Percentiles rank a stretch among this genome's conserved stretches.
Evolutionary conservation across 495 filamentous ascomycete genomes (phyloP).

Genomic region (Xeromyces bisporus): DNA sequence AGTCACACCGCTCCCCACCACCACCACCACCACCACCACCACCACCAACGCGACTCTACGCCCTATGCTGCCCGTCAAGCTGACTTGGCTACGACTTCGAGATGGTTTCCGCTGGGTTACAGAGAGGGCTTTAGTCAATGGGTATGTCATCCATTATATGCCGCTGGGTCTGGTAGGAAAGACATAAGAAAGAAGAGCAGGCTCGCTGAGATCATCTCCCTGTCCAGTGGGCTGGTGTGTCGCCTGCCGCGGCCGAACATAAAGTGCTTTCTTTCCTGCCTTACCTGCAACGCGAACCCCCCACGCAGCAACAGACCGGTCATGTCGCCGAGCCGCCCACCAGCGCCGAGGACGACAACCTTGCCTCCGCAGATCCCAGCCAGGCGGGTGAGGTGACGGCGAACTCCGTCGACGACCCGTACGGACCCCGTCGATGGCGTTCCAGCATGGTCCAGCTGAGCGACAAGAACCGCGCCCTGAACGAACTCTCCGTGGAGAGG

Average conservation of each 20-base stretch:
- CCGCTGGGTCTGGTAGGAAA: no score
- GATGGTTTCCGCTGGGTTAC: slow-evolving; percentile 72
- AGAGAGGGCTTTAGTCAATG: slow-evolving; percentile 86
- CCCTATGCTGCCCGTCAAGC: slow-evolving; percentile 22
- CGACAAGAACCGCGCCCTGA: slow-evolving; percentile 73
- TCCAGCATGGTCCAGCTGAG: slow-evolving; percentile 69
- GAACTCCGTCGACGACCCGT: slow-evolving; percentile 51
- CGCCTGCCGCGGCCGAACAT: slow-evolving; percentile 75
- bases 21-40: slow-evolving; percentile 13
- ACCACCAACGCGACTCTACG: slow-evolving; percentile 6
- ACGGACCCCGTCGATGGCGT: slow-evolving; percentile 73
- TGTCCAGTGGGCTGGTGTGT: slow-evolving; percentile 67
- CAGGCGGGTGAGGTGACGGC: slow-evolving; percentile 22
- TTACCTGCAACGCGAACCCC: slow-evolving; percentile 56
- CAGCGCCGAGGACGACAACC: slow-evolving; percentile 24
- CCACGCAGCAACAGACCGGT: slow-evolving; percentile 53
- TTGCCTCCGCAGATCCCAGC: slow-evolving; percentile 22
- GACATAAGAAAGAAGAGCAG: no score
- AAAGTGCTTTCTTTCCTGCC: slow-evolving; percentile 78
- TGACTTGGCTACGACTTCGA: slow-evolving; percentile 16
- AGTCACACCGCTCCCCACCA: slow-evolving; percentile 20
- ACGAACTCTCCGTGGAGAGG: slow-evolving; percentile 84
- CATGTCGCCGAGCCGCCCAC: slow-evolving; percentile 27
- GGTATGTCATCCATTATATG: slow-evolving; percentile 45
- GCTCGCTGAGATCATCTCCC: not conserved